A percentile compares a stretch with the other conserved stretches of the same genome.
Conservation (phyloP, 192 early-diverging fungal species). For the Backusella morwellensis region DNA sequence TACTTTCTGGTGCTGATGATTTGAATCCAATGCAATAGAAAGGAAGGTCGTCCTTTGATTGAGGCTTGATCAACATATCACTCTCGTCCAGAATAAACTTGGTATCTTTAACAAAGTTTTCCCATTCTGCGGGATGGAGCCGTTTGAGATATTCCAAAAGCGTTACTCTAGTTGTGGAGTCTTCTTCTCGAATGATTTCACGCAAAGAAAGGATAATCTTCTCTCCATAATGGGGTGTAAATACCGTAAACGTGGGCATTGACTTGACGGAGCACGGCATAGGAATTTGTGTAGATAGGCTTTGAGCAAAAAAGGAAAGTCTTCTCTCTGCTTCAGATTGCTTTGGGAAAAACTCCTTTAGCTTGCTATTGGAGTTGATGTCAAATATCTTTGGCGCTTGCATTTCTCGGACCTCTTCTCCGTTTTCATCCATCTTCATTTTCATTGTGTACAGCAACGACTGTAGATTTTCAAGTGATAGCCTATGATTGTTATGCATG, state of each 20-base stretch:
- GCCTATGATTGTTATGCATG: conserved; percentile 65
- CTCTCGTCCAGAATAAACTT: conserved; percentile 62
- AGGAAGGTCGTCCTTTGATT: conserved; percentile 55
- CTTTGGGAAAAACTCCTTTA: conserved; percentile 41
- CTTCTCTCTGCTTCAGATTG: conserved; percentile 66
- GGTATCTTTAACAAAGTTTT: conserved; percentile 76
- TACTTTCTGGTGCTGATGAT: conserved; percentile 64
- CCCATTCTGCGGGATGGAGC: conserved; percentile 66
- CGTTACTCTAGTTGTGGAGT: conserved; percentile 63
- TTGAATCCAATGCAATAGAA: conserved; percentile 70
- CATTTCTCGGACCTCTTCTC: conserved; percentile 8
- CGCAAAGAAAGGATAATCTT: conserved; percentile 69
- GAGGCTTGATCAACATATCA: not conserved
- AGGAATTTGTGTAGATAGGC: conserved; percentile 61
- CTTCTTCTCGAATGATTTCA: conserved; percentile 73
- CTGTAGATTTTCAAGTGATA: conserved; percentile 61
- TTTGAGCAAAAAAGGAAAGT: conserved; percentile 72
- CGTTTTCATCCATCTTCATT: conserved; percentile 46
- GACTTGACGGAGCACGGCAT: conserved; percentile 60
- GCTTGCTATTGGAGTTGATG: conserved; percentile 40
- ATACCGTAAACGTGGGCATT: conserved; percentile 70
- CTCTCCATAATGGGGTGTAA: conserved; percentile 71
- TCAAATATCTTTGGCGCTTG: conserved; percentile 18
- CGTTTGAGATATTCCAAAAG: conserved; percentile 67
- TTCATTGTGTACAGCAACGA: conserved; percentile 59